Evolutionary conservation across 306 rosid species (phyloP).

Genomic region (Inga laurina): DNA sequence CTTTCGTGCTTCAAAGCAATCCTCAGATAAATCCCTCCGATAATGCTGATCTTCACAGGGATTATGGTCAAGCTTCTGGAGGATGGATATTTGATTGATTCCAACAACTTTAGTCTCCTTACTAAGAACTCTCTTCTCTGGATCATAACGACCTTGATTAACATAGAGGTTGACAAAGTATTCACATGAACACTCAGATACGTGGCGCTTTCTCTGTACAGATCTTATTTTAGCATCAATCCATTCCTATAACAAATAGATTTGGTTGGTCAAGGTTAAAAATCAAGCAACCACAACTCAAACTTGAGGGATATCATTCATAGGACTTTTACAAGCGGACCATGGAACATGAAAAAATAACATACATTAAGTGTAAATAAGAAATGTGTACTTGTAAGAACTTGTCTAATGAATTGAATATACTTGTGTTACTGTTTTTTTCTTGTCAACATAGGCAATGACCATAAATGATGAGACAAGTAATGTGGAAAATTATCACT

Average conservation of each 20-base stretch:
- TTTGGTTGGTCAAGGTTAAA: not conserved
- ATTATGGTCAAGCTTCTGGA: slow-evolving; percentile 60
- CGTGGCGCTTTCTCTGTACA: slow-evolving; percentile 79
- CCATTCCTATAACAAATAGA: slow-evolving; percentile 55
- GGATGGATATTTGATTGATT: slow-evolving; percentile 63
- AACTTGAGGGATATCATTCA: not conserved
- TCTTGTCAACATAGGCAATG: not conserved
- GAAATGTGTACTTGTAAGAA: too few relatives aligned
- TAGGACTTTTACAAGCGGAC: not conserved
- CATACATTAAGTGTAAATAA: not conserved
- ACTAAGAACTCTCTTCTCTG: slow-evolving; percentile 60
- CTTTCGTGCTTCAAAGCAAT: slow-evolving; percentile 54
- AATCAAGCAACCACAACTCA: slow-evolving; percentile 12
- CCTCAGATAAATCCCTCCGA: slow-evolving; percentile 77
- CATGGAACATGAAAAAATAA: not conserved
- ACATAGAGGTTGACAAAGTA: slow-evolving; percentile 72
- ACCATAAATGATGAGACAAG: not conserved
- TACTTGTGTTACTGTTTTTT: too few relatives aligned
- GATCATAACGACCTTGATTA: slow-evolving; percentile 79
- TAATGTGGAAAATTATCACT: not conserved
- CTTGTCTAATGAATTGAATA: too few relatives aligned
- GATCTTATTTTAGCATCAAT: slow-evolving; percentile 85
- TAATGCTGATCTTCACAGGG: slow-evolving; percentile 55
- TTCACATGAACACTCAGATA: slow-evolving; percentile 63
- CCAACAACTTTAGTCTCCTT: slow-evolving; percentile 59